Conservation (phyloP, 257 asterid species). For the Nicotiana knightiana region DNA sequence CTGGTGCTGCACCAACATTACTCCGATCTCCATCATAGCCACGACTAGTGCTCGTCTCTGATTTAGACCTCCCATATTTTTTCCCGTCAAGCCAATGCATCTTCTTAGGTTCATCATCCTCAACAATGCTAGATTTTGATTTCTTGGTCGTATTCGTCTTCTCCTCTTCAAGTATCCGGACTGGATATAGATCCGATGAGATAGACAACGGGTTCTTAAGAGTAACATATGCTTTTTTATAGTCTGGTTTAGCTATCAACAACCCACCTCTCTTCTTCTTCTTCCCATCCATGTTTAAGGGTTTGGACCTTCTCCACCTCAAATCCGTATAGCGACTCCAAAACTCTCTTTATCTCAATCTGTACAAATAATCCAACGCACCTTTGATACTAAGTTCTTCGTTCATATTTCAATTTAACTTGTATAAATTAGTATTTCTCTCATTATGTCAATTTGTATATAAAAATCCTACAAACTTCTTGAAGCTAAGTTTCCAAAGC, state of each 20-base stretch:
- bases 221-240: slow-evolving; percentile 88
- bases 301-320: slow-evolving; percentile 84
- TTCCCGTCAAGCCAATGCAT: no score
- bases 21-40: slow-evolving; percentile 8
- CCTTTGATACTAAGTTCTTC: no score
- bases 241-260: slow-evolving; percentile 64
- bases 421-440: no score
- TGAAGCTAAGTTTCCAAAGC: no score
- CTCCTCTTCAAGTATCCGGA: no score
- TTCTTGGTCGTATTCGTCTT: no score
- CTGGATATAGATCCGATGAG: not conserved
- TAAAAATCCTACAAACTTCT: no score
- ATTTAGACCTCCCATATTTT: slow-evolving; percentile 27
- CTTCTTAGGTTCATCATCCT: no score
- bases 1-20: slow-evolving; percentile 18
- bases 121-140: no score
- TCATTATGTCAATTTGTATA: no score
- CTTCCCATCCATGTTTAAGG: slow-evolving; percentile 87
- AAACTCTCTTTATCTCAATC: slow-evolving; percentile 89
- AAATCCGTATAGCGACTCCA: slow-evolving; percentile 86
- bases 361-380: slow-evolving; percentile 8
- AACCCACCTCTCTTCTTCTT: slow-evolving; percentile 85
- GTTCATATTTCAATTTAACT: no score
- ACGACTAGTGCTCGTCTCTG: slow-evolving; percentile 11
- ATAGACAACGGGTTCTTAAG: slow-evolving; percentile 61